Conservation (phyloP, 495 filamentous ascomycete species). For the Tuber borchii region DNA sequence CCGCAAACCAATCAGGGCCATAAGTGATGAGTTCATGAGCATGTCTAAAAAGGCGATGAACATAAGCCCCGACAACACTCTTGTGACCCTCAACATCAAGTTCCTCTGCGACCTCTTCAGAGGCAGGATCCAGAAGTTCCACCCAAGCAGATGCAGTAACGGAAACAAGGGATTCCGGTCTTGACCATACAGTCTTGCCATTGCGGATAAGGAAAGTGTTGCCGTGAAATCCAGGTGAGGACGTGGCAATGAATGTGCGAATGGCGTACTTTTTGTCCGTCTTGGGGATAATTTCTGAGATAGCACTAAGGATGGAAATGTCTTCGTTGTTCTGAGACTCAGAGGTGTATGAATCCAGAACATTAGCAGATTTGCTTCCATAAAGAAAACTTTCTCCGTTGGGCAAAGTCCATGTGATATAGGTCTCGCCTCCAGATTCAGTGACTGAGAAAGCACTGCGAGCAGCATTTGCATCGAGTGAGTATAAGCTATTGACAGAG, state of each 20-base stretch:
- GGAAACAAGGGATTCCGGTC: constrained; percentile 71
- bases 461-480: constrained; percentile 58
- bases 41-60: constrained; percentile 81
- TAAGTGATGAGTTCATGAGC: constrained; percentile 62
- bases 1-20: constrained; percentile 66
- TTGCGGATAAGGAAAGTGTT: constrained; percentile 81
- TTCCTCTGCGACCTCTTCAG: constrained; percentile 67
- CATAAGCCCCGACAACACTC: constrained; percentile 69
- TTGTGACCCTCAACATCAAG: constrained; percentile 80
- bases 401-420: constrained; percentile 56
- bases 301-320: constrained; percentile 53
- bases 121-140: constrained; percentile 56
- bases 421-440: constrained; percentile 70
- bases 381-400: constrained; percentile 35
- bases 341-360: constrained; percentile 25
- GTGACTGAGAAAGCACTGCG: constrained; percentile 72
- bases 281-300: constrained; percentile 73
- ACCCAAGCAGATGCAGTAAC: constrained; percentile 71
- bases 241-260: constrained; percentile 63
- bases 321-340: constrained; percentile 41
- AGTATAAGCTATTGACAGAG: constrained; percentile 64
- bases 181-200: constrained; percentile 70
- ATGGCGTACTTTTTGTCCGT: constrained; percentile 62
- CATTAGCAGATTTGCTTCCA: constrained; percentile 8
- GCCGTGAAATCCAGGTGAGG: constrained; percentile 50